A percentile compares a stretch with the other conserved stretches of the same genome.
These are phyloP conservation scores for Lasiosphaeriaceae sp. DNA, from an alignment of 495 filamentous ascomycete genomes.

Conservation along the genomic window DNA sequence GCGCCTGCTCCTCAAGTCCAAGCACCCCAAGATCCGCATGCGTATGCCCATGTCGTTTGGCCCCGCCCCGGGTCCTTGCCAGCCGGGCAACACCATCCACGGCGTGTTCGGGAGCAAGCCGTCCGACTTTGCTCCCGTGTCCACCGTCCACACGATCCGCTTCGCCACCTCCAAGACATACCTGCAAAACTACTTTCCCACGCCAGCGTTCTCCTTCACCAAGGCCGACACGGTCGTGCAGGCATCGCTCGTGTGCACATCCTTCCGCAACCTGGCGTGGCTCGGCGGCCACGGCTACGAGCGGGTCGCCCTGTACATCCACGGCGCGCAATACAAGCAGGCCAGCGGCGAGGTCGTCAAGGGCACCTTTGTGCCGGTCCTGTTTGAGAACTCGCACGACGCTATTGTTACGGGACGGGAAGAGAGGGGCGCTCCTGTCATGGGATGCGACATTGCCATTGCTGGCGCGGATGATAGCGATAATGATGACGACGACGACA, in stretches of 20 bases:
- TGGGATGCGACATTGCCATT: constrained; percentile 1
- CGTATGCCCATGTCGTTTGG: constrained; percentile 6
- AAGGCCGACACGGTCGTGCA: constrained; percentile 1
- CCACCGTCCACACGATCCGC: background rate
- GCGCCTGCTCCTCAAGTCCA: constrained; percentile 4
- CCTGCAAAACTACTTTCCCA: constrained; percentile 5
- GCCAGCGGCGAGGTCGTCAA: constrained; percentile 2
- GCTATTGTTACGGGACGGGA: background rate
- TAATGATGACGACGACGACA: constrained; percentile 1
- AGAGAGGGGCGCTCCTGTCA: background rate
- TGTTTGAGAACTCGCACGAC: constrained; percentile 7
- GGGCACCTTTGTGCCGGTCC: constrained; percentile 2
- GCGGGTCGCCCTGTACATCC: constrained; percentile 4
- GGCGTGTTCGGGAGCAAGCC: background rate
- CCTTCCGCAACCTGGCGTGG: constrained; percentile 1
- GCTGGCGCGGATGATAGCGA: background rate
- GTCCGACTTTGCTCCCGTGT: background rate
- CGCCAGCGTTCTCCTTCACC: constrained; percentile 1
- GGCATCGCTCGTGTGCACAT: background rate
- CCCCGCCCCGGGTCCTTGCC: constrained; percentile 1
- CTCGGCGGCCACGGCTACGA: constrained; percentile 6
- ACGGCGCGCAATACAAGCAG: constrained; percentile 1
- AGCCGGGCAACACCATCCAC: constrained; percentile 1
- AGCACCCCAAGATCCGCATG: background rate
- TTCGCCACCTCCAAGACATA: constrained; percentile 6